Conservation (phyloP, 2,329 filamentous ascomycete genomes). For the Colletotrichum cereale region DNA sequence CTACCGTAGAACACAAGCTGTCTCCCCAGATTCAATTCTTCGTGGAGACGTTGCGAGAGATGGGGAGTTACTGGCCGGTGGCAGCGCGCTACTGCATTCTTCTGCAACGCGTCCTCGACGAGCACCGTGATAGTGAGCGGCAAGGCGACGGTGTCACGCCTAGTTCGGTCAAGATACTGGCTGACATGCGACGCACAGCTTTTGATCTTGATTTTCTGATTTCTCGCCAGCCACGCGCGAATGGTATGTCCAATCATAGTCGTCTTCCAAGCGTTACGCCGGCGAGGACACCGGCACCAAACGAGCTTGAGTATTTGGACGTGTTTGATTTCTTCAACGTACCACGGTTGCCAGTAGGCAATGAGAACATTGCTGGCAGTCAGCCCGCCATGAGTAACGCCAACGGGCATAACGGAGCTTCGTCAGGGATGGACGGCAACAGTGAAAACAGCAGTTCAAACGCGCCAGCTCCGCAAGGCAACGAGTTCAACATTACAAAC, state of each 20-base stretch:
- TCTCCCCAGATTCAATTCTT: slow-evolving; percentile 85
- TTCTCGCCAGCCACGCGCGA: slow-evolving; percentile 76
- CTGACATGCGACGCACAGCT: slow-evolving; percentile 91
- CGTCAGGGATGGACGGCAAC: slow-evolving; percentile 39
- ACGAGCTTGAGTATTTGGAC: slow-evolving; percentile 90
- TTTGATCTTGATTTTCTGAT: slow-evolving; percentile 93
- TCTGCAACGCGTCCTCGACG: slow-evolving; percentile 85
- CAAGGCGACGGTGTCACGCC: slow-evolving; percentile 82
- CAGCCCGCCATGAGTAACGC: slow-evolving; percentile 41
- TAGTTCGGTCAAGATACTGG: slow-evolving; percentile 85
- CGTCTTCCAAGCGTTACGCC: slow-evolving; percentile 68
- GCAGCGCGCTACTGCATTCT: slow-evolving; percentile 85
- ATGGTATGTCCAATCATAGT: slow-evolving; percentile 53
- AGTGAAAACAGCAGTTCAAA: slow-evolving; percentile 45
- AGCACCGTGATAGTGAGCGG: slow-evolving; percentile 83
- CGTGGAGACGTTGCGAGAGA: slow-evolving; percentile 82
- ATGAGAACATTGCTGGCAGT: slow-evolving; percentile 47
- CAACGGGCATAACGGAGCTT: slow-evolving; percentile 40
- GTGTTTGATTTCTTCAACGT: slow-evolving; percentile 97
- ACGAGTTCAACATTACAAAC: slow-evolving; percentile 83
- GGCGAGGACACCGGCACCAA: slow-evolving; percentile 77
- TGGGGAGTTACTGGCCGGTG: slow-evolving; percentile 89
- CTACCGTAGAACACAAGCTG: slow-evolving; percentile 86
- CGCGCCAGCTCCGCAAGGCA: slow-evolving; percentile 52
- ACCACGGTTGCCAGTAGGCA: slow-evolving; percentile 73